Base-by-base conservation (phyloP, 2,329 filamentous ascomycete genomes). In the Ceratocystiopsis brevicomis region DNA sequence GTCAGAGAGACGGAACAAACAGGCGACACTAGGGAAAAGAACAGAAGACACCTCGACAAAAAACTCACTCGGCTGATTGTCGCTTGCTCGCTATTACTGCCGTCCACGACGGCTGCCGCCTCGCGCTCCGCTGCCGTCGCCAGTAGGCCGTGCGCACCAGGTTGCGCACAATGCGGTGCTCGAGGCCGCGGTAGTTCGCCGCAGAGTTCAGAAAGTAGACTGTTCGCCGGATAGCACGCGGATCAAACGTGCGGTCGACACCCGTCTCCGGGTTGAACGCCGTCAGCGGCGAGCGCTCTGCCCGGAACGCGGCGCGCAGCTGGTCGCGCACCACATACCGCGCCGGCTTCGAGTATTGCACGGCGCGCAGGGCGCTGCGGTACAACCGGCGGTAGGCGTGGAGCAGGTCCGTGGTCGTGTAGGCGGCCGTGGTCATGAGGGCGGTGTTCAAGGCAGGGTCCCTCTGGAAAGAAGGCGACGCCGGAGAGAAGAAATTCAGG, bases 141-240 rank as follows among this genome's bases (percentile, higher is more conserved):
- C 64, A 59, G 49, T 61, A 64, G 48, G 57, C 55, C 46, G 71
- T 69, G 50, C 65, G 34, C 54, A 83, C 52, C 40, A 88, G 56
- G 50, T 80, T 86, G 59, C 76, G 81, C 44, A 88, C 54, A 10
- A 90, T 69, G 44, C 61, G 68, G 56, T 87, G 80, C 63, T 88
- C 83, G 32, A 85, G 51, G 0, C 81, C 82, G 44, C 60, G 70
- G 52, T 73, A 66, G 48, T 60, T 64, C 1, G 71, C 68, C 4
- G 83, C 83, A 37, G 73, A 71, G 32, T 73, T 60, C 1, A 88
- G 60, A 53, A 90, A 88, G 56, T 74, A 73, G 5, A 82, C 53
- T 0, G 83, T 90, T 47, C 76, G 73, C 48, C 68, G 61, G 42
- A 82, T 65, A 41, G 65, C 67, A 39, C 63, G 59, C 8, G 59